Percentiles rank a stretch among this genome's conserved stretches.
These are phyloP conservation scores for Dryas alaskensis DNA, from an alignment of 306 rosid genomes.

Conservation along the genomic window DNA sequence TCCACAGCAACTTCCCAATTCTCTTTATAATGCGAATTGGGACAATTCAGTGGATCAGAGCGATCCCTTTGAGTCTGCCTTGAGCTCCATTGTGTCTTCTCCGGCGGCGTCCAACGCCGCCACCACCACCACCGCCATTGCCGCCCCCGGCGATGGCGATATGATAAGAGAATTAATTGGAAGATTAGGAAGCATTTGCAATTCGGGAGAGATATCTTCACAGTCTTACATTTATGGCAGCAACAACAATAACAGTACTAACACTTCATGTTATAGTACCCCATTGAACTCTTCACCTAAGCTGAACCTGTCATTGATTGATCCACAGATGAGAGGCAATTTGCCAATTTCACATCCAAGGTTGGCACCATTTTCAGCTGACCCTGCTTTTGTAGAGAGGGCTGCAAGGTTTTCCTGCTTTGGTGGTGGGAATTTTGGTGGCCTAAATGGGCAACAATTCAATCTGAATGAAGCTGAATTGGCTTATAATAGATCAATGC, in stretches of 20 bases:
- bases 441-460: slow-evolving; percentile 29
- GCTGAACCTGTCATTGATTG: slow-evolving; percentile 37
- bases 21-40: slow-evolving; percentile 42
- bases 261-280: slow-evolving; percentile 49
- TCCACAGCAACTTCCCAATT: slow-evolving; percentile 23
- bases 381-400: slow-evolving; percentile 55
- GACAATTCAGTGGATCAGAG: slow-evolving; percentile 50
- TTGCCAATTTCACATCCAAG: slow-evolving; percentile 30
- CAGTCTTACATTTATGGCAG: slow-evolving; percentile 32
- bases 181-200: slow-evolving; percentile 51
- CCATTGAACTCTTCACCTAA: slow-evolving; percentile 59
- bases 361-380: slow-evolving; percentile 45
- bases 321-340: slow-evolving; percentile 34
- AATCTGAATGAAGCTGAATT: slow-evolving; percentile 38
- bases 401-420: slow-evolving; percentile 51
- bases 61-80: slow-evolving; percentile 58
- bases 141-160: slow-evolving; percentile 20
- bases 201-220: slow-evolving; percentile 43
- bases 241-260: slow-evolving; percentile 33
- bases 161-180: slow-evolving; percentile 55
- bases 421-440: slow-evolving; percentile 24
- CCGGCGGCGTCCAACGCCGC: slow-evolving; percentile 43
- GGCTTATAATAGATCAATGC: slow-evolving; percentile 31
- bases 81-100: slow-evolving; percentile 60
- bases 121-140: background rate